Conservation (phyloP, 768 basidiomycete species). For the Collybia nuda region DNA sequence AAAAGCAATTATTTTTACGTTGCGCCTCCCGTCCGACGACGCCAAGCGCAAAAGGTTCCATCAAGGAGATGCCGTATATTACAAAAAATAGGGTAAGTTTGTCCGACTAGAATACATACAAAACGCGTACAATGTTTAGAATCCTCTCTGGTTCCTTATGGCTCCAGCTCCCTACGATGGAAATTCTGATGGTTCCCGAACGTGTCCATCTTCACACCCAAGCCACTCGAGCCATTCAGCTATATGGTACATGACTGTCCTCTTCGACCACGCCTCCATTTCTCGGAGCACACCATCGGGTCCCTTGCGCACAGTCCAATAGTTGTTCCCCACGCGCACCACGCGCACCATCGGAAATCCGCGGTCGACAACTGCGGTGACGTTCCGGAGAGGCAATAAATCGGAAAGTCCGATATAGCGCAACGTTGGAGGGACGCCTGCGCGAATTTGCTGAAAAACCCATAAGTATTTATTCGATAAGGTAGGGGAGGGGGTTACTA, state of each 20-base stretch:
- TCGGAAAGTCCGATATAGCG: conserved; percentile 59
- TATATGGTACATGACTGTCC: conserved; percentile 49
- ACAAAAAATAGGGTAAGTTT: too few relatives aligned
- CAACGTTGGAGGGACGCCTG: conserved; percentile 52
- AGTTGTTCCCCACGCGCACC: conserved; percentile 49
- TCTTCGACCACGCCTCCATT: conserved; percentile 57
- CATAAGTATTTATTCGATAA: conserved; percentile 1
- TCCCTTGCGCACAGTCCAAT: conserved; percentile 47
- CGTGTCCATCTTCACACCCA: conserved; percentile 55
- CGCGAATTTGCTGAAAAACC: conserved; percentile 51
- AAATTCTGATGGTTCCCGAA: conserved; percentile 19
- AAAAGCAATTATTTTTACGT: too few relatives aligned
- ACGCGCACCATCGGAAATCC: conserved; percentile 65
- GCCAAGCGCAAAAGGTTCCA: too few relatives aligned
- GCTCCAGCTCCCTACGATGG: conserved; percentile 1
- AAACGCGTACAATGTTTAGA: too few relatives aligned
- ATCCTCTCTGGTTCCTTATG: too few relatives aligned
- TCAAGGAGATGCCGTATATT: too few relatives aligned
- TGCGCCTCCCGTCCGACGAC: too few relatives aligned
- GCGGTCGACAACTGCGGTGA: conserved; percentile 46
- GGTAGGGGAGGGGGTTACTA: conserved; percentile 9
- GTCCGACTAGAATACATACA: too few relatives aligned
- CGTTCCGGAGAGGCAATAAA: conserved; percentile 36
- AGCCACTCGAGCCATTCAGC: conserved; percentile 66
- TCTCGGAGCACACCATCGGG: conserved; percentile 33